Percentiles rank a stretch among this genome's conserved stretches.
These are phyloP conservation scores for Leptographium wingfieldii DNA, from an alignment of 2,329 filamentous ascomycete species.

Conservation along the genomic window DNA sequence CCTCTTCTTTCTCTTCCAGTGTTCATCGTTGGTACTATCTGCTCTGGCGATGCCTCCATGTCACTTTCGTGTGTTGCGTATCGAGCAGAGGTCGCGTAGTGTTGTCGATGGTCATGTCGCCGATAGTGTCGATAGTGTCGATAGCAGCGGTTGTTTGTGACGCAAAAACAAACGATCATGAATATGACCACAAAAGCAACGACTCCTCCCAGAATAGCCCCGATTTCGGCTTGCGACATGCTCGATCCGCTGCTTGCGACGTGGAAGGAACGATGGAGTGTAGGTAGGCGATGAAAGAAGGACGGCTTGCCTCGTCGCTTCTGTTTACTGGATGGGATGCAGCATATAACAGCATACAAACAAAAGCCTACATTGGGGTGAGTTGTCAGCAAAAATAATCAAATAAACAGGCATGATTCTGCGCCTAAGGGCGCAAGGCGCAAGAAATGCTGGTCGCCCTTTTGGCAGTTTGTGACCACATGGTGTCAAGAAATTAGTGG, in stretches of 20 bases:
- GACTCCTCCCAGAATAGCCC: slow-evolving; percentile 27
- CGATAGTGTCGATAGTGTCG: background rate
- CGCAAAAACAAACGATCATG: slow-evolving; percentile 22
- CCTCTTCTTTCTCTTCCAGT: too few relatives aligned
- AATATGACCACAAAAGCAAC: slow-evolving; percentile 24
- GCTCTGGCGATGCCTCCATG: background rate
- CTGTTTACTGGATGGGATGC: background rate
- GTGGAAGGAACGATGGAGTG: background rate
- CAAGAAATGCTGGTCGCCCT: background rate
- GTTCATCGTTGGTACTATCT: background rate
- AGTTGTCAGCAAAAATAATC: background rate
- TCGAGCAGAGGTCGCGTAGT: background rate
- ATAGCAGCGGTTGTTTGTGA: slow-evolving; percentile 7
- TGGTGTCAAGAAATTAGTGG: background rate
- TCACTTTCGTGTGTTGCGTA: background rate
- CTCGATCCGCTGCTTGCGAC: background rate
- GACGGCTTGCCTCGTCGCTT: background rate
- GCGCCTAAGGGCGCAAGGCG: background rate
- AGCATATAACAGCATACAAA: too few relatives aligned
- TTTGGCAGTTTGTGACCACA: background rate
- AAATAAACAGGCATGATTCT: background rate
- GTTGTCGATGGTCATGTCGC: background rate
- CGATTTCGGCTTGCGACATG: slow-evolving; percentile 21
- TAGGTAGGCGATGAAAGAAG: background rate
- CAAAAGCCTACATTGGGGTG: background rate